These are phyloP conservation scores for Draba incana DNA, from an alignment of 345 rosid genomes.

Conservation along the genomic window DNA sequence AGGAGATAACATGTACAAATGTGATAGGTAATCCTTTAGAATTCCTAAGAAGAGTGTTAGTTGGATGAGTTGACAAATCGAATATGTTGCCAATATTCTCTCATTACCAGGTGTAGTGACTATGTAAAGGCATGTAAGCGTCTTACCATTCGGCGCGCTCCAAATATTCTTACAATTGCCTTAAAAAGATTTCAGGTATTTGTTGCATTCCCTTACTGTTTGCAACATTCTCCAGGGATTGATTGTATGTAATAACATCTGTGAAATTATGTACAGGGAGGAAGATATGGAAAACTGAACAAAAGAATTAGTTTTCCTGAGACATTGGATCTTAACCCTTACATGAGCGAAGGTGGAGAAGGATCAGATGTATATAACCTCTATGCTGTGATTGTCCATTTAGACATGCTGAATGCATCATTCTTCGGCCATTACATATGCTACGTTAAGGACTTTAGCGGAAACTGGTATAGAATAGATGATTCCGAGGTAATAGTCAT, in stretches of 20 bases:
- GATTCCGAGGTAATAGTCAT: slow-evolving; percentile 74
- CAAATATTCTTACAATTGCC: slow-evolving; percentile 94
- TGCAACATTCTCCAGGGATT: no score
- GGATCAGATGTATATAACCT: slow-evolving; percentile 73
- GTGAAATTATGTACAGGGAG: slow-evolving; percentile 66
- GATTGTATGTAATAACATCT: no score
- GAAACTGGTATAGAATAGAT: slow-evolving; percentile 85
- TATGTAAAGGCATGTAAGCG: slow-evolving; percentile 98
- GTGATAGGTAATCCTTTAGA: slow-evolving; percentile 75
- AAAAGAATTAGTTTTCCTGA: slow-evolving; percentile 87
- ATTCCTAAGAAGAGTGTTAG: background rate
- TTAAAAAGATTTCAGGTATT: slow-evolving; percentile 86
- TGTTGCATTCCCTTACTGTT: background rate
- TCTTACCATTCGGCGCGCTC: slow-evolving; percentile 67
- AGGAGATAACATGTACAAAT: slow-evolving; percentile 96
- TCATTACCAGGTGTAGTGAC: slow-evolving; percentile 65
- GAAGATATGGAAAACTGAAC: slow-evolving; percentile 96
- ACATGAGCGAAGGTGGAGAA: slow-evolving; percentile 80
- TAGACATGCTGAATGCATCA: slow-evolving; percentile 97
- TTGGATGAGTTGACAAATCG: slow-evolving; percentile 1
- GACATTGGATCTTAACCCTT: slow-evolving; percentile 79
- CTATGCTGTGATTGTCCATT: slow-evolving; percentile 93
- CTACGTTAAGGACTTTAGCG: slow-evolving; percentile 79
- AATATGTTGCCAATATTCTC: background rate
- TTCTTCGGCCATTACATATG: slow-evolving; percentile 96